phyloP scores from a whole-genome alignment of 1,284 basidiomycete species.

The Melampsora larici-populina region DNA sequence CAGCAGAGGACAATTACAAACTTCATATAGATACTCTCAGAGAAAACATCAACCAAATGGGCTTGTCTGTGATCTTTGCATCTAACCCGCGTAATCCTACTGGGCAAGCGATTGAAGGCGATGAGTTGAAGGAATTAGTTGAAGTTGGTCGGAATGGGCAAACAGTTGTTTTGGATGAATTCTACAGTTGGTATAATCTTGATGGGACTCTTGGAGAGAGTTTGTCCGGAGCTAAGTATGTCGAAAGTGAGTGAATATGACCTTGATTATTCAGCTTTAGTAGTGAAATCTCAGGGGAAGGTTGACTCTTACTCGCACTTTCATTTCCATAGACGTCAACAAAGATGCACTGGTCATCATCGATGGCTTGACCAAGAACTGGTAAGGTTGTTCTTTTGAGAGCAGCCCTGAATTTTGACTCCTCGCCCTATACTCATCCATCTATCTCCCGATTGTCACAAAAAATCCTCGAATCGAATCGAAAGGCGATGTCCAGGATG shows the following conservation, averaged over 20 bases:
- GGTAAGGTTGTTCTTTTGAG: conserved; percentile 48
- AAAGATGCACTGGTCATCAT: conserved; percentile 76
- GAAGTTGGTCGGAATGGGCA: conserved; percentile 66
- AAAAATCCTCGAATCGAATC: conserved; percentile 53
- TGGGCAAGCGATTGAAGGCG: conserved; percentile 70
- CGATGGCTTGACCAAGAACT: conserved; percentile 86
- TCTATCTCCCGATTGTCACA: background rate
- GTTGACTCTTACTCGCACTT: conserved; percentile 43
- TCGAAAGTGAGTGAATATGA: conserved; percentile 68
- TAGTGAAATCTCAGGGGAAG: background rate
- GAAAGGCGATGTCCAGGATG: conserved; percentile 88
- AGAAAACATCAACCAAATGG: conserved; percentile 60
- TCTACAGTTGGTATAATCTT: conserved; percentile 44
- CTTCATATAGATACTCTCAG: conserved; percentile 41
- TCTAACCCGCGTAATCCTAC: conserved; percentile 91
- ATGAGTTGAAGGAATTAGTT: conserved; percentile 77
- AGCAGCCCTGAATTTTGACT: background rate
- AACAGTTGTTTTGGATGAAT: conserved; percentile 80
- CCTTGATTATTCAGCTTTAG: conserved; percentile 73
- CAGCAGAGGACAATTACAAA: conserved; percentile 45
- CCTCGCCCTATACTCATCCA: background rate
- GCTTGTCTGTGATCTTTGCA: conserved; percentile 77
- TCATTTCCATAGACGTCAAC: conserved; percentile 64
- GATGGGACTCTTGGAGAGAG: conserved; percentile 86
- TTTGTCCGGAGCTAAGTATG: conserved; percentile 75